Percentiles rank a stretch among this genome's conserved stretches.
Evolutionary conservation across 441 rosid species (phyloP).

Genomic region (Aleurites moluccanus): DNA sequence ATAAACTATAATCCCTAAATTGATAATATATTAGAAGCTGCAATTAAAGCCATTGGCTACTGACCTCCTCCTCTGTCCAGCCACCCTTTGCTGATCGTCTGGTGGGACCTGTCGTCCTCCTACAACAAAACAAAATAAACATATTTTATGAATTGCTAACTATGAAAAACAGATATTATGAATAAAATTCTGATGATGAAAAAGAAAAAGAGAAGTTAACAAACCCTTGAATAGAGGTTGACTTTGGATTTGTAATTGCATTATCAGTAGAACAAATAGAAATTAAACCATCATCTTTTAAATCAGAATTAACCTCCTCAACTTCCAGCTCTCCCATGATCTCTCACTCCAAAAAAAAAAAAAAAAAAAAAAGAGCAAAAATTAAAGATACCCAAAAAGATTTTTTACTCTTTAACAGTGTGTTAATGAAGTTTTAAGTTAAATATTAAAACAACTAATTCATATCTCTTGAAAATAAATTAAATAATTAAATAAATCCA

Average conservation of each 20-base stretch:
- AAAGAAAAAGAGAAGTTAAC: not conserved
- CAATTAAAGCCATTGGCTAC: not conserved
- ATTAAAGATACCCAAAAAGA: not conserved
- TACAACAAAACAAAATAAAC: slow-evolving; percentile 24
- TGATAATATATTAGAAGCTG: not conserved
- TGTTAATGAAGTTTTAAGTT: not conserved
- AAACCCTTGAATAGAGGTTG: not conserved
- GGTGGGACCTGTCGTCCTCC: slow-evolving; percentile 81
- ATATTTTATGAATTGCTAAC: not conserved
- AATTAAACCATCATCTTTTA: not conserved
- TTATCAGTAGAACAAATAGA: not conserved
- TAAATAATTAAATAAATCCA: too few relatives aligned
- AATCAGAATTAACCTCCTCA: not conserved
- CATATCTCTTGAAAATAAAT: not conserved
- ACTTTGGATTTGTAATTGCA: not conserved
- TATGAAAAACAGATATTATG: not conserved
- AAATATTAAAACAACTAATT: not conserved
- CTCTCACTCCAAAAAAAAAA: not conserved
- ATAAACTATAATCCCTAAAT: not conserved
- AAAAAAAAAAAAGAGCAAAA: not conserved
- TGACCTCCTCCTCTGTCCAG: slow-evolving; percentile 86
- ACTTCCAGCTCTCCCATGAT: slow-evolving; percentile 6
- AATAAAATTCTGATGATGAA: not conserved
- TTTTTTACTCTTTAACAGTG: not conserved
- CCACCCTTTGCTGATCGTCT: slow-evolving; percentile 84